Base-by-base conservation (phyloP, 345 rosid genomes). In the Geranium brycei region DNA sequence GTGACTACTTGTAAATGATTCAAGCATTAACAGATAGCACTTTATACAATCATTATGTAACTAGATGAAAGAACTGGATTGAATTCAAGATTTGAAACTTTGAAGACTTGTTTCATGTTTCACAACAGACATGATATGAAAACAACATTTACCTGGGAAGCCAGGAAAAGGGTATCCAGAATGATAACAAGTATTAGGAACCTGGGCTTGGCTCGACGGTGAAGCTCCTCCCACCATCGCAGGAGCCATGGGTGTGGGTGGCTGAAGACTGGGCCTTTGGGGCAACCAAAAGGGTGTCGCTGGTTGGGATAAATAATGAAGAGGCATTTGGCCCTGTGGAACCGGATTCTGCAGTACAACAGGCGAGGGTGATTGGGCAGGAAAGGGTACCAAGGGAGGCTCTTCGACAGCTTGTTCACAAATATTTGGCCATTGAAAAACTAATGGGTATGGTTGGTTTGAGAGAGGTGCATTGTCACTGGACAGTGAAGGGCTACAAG, bases 141-240 rank as follows among this genome's bases (percentile, higher is more conserved):
- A 47, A 47, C 53, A 47, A 64, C 35, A 17, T 13, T 59, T 70
- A 77, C 83, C 83, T 63, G 81, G 69, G 65, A 72, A 70, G 51
- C 72, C 60, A 15, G 79, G 65, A 53, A 58, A 72, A 4, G 80
- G 63, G 18, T 55, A 71, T 56, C 64, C 70, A 61, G 60, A 61
- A 63, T 69, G 79, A 65, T 66, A 71, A 63, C 75, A 65, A 14
- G 53, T 16, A 72, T 63, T 75, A 14, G 77, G 79, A 64, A 64
- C 64, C 60, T 68, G 76, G 56, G 64, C 55, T 32, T 75, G 78
- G 69, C 55, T 68, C 41, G 64, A 68, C 7, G 64, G 62, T 59
- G 73, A 57, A 28, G 65, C 32, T 70, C 53, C 71, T 58, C 69
- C 69, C 59, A 59, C 5, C 4, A 68, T 16, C 56, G 66, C 53